Conservation (phyloP, 306 rosid species). For the Lupinus albus region DNA sequence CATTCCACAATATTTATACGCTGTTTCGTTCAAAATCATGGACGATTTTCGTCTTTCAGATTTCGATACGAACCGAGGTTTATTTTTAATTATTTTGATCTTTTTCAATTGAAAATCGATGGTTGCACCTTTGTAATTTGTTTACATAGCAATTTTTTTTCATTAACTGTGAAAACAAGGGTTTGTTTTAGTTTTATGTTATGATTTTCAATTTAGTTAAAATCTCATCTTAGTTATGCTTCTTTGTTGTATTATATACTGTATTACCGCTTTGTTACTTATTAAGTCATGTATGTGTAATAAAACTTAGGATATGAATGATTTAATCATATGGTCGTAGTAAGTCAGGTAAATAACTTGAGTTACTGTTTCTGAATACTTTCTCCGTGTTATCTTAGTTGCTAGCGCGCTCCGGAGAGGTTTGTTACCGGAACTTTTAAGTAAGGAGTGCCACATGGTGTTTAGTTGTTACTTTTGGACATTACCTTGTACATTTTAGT, state of each 20-base stretch:
- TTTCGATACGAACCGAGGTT: neutral
- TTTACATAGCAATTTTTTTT: neutral
- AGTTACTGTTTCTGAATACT: neutral
- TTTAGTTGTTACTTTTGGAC: constrained; percentile 11
- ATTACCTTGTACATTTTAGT: neutral
- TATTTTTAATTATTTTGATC: neutral
- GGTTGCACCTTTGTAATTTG: neutral
- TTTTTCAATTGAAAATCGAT: constrained; percentile 17
- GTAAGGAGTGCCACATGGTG: neutral
- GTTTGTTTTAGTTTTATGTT: neutral
- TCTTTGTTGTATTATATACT: neutral
- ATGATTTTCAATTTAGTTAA: constrained; percentile 6
- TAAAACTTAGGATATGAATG: neutral
- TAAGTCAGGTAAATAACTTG: neutral
- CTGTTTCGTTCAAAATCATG: neutral
- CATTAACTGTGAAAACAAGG: constrained; percentile 30
- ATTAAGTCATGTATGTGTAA: constrained; percentile 4
- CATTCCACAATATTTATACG: no score
- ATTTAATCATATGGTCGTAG: neutral
- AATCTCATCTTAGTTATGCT: neutral
- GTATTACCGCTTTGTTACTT: neutral
- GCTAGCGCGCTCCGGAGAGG: neutral
- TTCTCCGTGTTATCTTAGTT: neutral
- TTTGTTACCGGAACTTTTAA: neutral
- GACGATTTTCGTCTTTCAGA: neutral